These are phyloP conservation scores for Saprolegnia parasitica DNA, from an alignment of 352 stramenopile species.

Conservation along the genomic window DNA sequence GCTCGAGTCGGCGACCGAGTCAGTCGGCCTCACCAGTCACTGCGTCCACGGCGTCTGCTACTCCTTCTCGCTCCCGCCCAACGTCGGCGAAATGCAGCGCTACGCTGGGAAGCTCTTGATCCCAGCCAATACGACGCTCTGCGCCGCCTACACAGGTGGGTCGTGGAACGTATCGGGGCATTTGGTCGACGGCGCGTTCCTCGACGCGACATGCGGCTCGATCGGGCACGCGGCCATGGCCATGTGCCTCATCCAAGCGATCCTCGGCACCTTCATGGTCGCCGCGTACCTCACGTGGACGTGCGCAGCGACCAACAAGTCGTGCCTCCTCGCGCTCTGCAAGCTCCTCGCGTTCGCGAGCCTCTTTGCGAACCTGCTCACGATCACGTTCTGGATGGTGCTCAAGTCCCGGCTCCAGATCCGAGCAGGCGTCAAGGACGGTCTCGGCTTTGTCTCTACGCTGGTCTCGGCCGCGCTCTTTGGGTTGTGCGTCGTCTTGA, in stretches of 20 bases:
- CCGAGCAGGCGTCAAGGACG: constrained; percentile 2
- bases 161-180: constrained; percentile 6
- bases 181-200: constrained; percentile 13
- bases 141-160: neutral
- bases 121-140: constrained; percentile 10
- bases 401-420: constrained; percentile 15
- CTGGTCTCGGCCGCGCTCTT: constrained; percentile 1
- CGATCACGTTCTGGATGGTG: constrained; percentile 22
- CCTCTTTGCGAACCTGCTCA: constrained; percentile 25
- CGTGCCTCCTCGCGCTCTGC: constrained; percentile 17
- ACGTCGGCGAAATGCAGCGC: neutral
- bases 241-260: constrained; percentile 6
- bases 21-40: constrained; percentile 12
- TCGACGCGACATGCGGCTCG: constrained; percentile 11
- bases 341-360: constrained; percentile 25
- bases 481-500: constrained; percentile 9
- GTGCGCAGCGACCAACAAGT: constrained; percentile 23
- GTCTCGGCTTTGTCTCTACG: constrained; percentile 13
- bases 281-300: constrained; percentile 11
- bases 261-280: constrained; percentile 20
- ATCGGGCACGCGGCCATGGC: constrained; percentile 13
- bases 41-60: constrained; percentile 12
- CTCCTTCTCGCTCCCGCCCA: neutral
- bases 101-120: neutral
- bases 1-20: neutral